Base-by-base conservation (phyloP, 148 eudicot genomes). In the Rhododendron griersonianum region DNA sequence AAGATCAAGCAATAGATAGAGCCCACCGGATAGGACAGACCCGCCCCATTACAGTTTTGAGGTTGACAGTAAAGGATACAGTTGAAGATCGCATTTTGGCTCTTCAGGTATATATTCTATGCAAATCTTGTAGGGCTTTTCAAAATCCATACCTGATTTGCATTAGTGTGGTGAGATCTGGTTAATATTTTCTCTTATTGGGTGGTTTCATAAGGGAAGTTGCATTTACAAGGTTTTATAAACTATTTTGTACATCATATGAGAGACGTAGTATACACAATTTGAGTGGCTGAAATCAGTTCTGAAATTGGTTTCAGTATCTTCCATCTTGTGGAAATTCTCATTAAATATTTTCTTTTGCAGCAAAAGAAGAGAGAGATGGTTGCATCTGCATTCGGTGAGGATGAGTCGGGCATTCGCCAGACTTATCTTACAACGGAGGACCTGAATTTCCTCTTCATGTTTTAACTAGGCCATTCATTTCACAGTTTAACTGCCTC, bases 11-110 rank as follows among this genome's bases (percentile, higher is more conserved):
- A 80, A 93, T 98, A 69, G 99, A 98, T 88, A 90, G 99, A 86
- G 98, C 99, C 23, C 99, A 98, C 87, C 93, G 99, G 61, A 98
- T 98, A 84, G 99, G 99, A 55, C 99, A 98, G 88, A 95, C 96
- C 51, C 98, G 99, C 55, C 99, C 99, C 82, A 98, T 98, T 86
- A 92, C 94, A 45, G 99, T 98, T 81, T 92, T 91, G 82, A 95
- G 98, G 76, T 89, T 98, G 87, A 98, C 99, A 16, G 98, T 95
- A 69, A 91, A 93, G 90, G 95, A 95, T 87, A 94, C 98, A 1
- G 98, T 96, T 74, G 98, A 96, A 90, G 98, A 96, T 88, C 93
- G 98, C 71, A 96, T 96, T 84, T 91, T 96, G 88, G 96, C 98
- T 77, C 95, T 96, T 87, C 98, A 96, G 98, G 98, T 96, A 89